A percentile compares a stretch with the other conserved stretches of the same genome.
phyloP scores from a whole-genome alignment of 2,329 filamentous ascomycete genomes.

The Aspergillaceae sp. region DNA sequence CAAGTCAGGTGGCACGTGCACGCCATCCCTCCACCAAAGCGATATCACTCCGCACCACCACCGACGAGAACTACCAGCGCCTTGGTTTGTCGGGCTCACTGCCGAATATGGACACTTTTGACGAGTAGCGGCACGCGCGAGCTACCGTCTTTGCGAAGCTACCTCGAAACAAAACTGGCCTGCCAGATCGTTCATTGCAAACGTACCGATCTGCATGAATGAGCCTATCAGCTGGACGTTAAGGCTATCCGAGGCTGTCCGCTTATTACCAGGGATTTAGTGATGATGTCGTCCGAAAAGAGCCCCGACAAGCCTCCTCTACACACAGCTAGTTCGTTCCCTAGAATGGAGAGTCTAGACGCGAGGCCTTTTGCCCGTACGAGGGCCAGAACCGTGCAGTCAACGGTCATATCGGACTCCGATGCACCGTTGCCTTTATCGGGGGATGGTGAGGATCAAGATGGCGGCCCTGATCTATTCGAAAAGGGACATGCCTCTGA shows the following conservation, averaged over 20 bases:
- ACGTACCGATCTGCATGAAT: constrained; percentile 15
- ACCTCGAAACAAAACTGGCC: not conserved
- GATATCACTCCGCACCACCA: not conserved
- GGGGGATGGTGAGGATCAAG: constrained; percentile 16
- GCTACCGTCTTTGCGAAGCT: not conserved
- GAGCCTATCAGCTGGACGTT: constrained; percentile 21
- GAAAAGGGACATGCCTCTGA: constrained; percentile 34
- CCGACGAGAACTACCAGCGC: not conserved
- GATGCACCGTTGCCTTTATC: constrained; percentile 15
- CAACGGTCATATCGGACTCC: constrained; percentile 15
- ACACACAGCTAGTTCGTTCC: constrained; percentile 23
- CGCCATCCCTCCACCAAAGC: not conserved
- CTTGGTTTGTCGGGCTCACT: not conserved
- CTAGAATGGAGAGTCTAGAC: constrained; percentile 23
- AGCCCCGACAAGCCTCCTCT: constrained; percentile 16
- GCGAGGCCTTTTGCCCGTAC: constrained; percentile 15
- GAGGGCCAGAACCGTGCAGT: constrained; percentile 20
- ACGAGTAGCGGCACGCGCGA: not conserved
- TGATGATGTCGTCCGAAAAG: constrained; percentile 20
- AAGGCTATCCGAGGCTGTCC: constrained; percentile 1
- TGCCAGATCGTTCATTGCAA: not conserved
- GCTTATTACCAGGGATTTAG: constrained; percentile 10
- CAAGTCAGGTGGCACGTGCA: not conserved
- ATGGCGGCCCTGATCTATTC: constrained; percentile 33
- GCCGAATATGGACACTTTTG: not conserved